These are phyloP conservation scores for Jasminum sambac DNA, from an alignment of 257 asterid genomes.

Conservation along the genomic window DNA sequence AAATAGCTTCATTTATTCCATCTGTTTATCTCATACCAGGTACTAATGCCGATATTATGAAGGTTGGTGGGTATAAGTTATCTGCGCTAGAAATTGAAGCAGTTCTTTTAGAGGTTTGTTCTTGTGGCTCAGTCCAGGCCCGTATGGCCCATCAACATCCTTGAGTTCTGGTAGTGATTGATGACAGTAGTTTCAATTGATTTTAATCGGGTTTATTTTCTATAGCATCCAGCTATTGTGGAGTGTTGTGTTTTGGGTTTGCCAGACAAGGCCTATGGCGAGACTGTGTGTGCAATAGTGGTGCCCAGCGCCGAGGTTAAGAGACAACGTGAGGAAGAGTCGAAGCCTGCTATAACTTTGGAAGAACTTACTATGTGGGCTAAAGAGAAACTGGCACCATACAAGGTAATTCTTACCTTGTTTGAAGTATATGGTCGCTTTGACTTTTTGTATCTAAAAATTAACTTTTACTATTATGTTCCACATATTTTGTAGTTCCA, in stretches of 20 bases:
- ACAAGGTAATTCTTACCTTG: slow-evolving; percentile 56
- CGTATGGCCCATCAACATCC: too few relatives aligned
- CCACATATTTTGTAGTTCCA: too few relatives aligned
- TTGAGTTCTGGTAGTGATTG: neutral
- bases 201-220: slow-evolving; percentile 19
- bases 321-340: slow-evolving; percentile 56
- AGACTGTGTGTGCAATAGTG: slow-evolving; percentile 76
- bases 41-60: slow-evolving; percentile 96
- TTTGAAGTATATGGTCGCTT: neutral
- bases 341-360: slow-evolving; percentile 73
- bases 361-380: slow-evolving; percentile 83
- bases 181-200: neutral
- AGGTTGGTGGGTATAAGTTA: slow-evolving; percentile 92
- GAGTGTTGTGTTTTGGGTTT: slow-evolving; percentile 97
- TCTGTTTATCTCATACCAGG: slow-evolving; percentile 47
- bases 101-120: slow-evolving; percentile 79
- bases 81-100: slow-evolving; percentile 98
- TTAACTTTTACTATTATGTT: too few relatives aligned
- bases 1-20: neutral
- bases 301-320: slow-evolving; percentile 61
- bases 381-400: slow-evolving; percentile 92
- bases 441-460: too few relatives aligned
- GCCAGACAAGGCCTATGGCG: slow-evolving; percentile 90
- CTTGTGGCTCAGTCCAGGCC: neutral
- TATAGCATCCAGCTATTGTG: slow-evolving; percentile 74